Evolutionary conservation across 2,329 filamentous ascomycete genomes (phyloP), one percentile per base, ranked within the genome.

Genomic region (Cladorrhinum sp.): DNA sequence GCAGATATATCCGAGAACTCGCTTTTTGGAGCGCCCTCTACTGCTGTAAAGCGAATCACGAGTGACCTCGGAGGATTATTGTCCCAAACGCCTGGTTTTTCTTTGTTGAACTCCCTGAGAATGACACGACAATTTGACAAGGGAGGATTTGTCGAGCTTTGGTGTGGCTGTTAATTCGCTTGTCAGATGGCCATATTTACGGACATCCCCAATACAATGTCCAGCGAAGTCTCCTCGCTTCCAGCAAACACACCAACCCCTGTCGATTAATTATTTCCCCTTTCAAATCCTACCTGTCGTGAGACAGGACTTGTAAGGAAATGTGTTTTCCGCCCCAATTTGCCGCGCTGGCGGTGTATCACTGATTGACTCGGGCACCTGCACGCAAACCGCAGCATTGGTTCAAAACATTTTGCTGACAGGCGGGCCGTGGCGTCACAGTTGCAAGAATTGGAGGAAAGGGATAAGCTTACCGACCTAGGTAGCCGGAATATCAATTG

Each of bases 131-230:
- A 45, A 45, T 45, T 5, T 50, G 20, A 6, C 49, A 25, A 27
- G 49, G 49, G 49, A 24, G 49, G 22, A 24, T 16, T 50, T 8
- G 18, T 9, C 20, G 36, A 41, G 36, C 36, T 13, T n/a, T 23
- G 41, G 52, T 58, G 52, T 50, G 59, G 50, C 45, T 55, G 56
- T 58, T 64, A 50, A 59, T 57, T 61, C 57, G 58, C 56, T 59
- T 59, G 49, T 49, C 53, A 62, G 51, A 22, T 36, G 41, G 57
- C 49, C 51, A n/a, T 38, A 24, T 27, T 32, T 32, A 56, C 67
- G 67, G 67, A 69, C 67, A 69, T 69, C 67, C 67, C 67, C 67
- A 67, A 66, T 27, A 22, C 57, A 64, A 67, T 67, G 60, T 68
- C 67, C 66, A 66, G 50, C 56, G 10, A 50, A 24, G 12, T 20